Base-by-base conservation (phyloP, 495 filamentous ascomycete species). In the Xylaria flabelliformis region DNA sequence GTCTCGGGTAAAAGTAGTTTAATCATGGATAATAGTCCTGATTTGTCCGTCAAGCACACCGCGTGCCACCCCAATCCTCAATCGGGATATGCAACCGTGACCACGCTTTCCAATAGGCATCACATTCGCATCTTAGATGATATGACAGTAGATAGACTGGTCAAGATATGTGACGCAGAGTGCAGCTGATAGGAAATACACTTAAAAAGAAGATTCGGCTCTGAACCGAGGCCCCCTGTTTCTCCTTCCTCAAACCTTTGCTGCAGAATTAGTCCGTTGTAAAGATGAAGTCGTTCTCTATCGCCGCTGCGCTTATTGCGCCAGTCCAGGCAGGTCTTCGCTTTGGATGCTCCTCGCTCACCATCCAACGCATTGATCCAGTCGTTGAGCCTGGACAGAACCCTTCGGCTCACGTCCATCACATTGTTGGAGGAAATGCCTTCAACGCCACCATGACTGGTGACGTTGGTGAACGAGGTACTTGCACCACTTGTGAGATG, bases 401-500 rank as follows among this genome's bases (percentile, higher is more conserved):
- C 13, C 84, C 84, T 1, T 83, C 83, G 15, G 73, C 85, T 17
- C 85, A 86, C 73, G 78, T 86, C 61, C 84, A 86, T 72, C 84
- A 85, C 64, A 83, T 86, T 19, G 83, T 85, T 5, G 84, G 84
- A 36, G 84, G 84, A 59, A 84, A 86, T 80, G 81, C 79, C 34
- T 86, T 86, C 79, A 84, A 85, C 69, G 82, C 83, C 3, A 79
- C 78, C 50, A 85, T 85, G 84, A 72, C 70, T 4, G 84, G 82
- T 24, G 83, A 86, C 66, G 78, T 85, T 32, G 81, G 81, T 4
- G 78, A 77, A 69, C 68, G 79, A 64, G 83, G 75, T 6, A 80
- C 71, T 15, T 86, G 84, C 74, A 85, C 83, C 17, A 85, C 83
- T 21, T 83, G 83, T 73, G 80, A 80, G 51, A 83, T 85, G 74